A percentile compares a stretch with the other conserved stretches of the same genome.
Conservation (phyloP, 306 rosid species). For the Prunus mira region DNA sequence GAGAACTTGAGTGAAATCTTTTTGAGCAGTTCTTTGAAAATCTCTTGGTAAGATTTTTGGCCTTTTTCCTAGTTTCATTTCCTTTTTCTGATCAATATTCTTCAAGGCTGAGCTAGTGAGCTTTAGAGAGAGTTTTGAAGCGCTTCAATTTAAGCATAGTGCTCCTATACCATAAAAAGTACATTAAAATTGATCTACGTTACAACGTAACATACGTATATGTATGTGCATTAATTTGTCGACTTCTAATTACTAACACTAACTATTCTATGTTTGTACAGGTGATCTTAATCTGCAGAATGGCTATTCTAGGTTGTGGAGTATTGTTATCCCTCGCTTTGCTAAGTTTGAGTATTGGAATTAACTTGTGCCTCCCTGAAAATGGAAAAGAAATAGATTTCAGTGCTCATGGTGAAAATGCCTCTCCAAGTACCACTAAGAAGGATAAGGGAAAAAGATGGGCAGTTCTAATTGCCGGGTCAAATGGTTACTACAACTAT, state of each 20-base stretch:
- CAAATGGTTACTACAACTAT: slow-evolving; percentile 32
- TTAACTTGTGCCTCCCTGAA: neutral
- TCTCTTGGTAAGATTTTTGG: neutral
- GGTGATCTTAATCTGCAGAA: slow-evolving; percentile 3
- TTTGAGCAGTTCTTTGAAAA: neutral
- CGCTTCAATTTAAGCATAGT: neutral
- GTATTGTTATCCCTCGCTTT: neutral
- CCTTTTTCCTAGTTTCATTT: neutral
- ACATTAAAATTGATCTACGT: neutral
- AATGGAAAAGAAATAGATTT: neutral
- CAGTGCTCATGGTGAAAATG: neutral
- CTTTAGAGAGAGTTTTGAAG: neutral
- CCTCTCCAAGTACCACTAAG: neutral
- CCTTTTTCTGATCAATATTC: neutral
- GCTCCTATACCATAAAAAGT: neutral
- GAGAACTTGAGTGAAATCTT: neutral
- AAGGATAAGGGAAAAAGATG: slow-evolving; percentile 34
- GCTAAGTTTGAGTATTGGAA: neutral
- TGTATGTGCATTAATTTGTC: neutral
- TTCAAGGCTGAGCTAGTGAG: neutral
- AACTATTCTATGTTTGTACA: neutral
- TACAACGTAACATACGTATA: neutral
- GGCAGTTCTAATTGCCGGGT: slow-evolving; percentile 55
- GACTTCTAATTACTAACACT: neutral
- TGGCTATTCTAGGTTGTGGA: neutral